Percentiles rank a stretch among this genome's conserved stretches.
Evolutionary conservation across 768 basidiomycete genomes (phyloP).

Genomic region (Boletus coccyginus): DNA sequence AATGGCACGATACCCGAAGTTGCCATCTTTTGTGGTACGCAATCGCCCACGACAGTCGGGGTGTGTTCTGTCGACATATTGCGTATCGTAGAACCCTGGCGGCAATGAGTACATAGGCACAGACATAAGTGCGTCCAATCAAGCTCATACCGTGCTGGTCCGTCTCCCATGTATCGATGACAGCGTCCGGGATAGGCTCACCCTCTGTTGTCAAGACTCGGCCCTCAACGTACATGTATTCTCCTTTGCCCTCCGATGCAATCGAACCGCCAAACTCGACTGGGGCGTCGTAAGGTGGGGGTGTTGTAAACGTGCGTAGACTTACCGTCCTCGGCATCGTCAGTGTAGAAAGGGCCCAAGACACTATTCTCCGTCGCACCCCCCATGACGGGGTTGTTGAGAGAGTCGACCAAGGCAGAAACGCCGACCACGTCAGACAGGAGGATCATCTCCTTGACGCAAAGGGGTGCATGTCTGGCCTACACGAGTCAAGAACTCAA

Average conservation of each 20-base stretch:
- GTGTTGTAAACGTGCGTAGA: neutral
- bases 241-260: conserved; percentile 84
- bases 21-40: conserved; percentile 56
- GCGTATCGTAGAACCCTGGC: conserved; percentile 37
- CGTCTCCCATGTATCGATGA: conserved; percentile 85
- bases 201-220: conserved; percentile 58
- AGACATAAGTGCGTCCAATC: conserved; percentile 23
- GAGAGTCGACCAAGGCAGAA: conserved; percentile 69
- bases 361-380: conserved; percentile 73
- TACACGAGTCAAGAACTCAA: conserved; percentile 72
- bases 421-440: conserved; percentile 82
- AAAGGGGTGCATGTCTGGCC: conserved; percentile 73
- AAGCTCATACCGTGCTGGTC: conserved; percentile 52
- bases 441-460: conserved; percentile 78
- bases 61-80: conserved; percentile 52
- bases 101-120: neutral
- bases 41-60: conserved; percentile 78
- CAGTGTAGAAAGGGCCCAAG: conserved; percentile 80
- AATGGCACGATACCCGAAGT: conserved; percentile 67
- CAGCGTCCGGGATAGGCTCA: conserved; percentile 46
- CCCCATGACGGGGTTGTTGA: conserved; percentile 65
- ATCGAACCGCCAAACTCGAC: conserved; percentile 72
- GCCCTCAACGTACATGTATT: conserved; percentile 81
- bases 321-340: conserved; percentile 71
- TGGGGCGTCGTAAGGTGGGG: conserved; percentile 23